Conservation (phyloP, 2,329 filamentous ascomycete species). For the Triangularia verruculosa region DNA sequence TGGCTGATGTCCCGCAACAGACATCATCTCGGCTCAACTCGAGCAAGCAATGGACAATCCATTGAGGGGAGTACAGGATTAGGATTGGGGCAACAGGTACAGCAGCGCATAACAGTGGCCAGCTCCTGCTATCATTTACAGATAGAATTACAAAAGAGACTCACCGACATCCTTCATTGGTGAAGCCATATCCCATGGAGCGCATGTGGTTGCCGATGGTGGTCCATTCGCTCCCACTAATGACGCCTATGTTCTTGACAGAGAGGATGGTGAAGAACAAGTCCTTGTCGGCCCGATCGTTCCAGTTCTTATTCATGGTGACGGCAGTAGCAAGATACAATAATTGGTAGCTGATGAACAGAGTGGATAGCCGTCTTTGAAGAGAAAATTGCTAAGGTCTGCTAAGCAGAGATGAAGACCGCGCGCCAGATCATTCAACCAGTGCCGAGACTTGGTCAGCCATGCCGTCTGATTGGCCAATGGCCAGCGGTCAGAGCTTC, state of each 20-base stretch:
- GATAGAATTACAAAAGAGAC: conserved; percentile 31
- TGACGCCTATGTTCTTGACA: conserved; percentile 61
- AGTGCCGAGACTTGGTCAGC: not conserved
- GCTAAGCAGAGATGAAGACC: conserved; percentile 28
- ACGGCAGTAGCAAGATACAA: not conserved
- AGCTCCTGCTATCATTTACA: not conserved
- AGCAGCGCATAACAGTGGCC: conserved; percentile 1
- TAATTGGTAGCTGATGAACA: conserved; percentile 9
- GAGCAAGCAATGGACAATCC: not conserved
- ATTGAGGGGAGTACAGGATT: not conserved
- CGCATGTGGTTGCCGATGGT: conserved; percentile 62
- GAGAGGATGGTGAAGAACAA: conserved; percentile 62
- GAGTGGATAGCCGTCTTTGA: conserved; percentile 21
- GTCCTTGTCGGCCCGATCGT: conserved; percentile 59
- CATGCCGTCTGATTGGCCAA: not conserved
- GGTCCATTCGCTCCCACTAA: conserved; percentile 61
- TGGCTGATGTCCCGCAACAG: not conserved
- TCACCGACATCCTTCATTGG: conserved; percentile 63
- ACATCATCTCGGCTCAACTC: not conserved
- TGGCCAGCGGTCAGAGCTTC: not conserved
- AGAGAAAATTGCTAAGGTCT: conserved; percentile 30
- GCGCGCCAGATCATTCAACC: conserved; percentile 25
- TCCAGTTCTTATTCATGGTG: conserved; percentile 60
- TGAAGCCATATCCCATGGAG: conserved; percentile 58
- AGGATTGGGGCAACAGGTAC: not conserved